These are phyloP conservation scores for Microsporum audouinii DNA, from an alignment of 2,329 filamentous ascomycete species.

Conservation along the genomic window DNA sequence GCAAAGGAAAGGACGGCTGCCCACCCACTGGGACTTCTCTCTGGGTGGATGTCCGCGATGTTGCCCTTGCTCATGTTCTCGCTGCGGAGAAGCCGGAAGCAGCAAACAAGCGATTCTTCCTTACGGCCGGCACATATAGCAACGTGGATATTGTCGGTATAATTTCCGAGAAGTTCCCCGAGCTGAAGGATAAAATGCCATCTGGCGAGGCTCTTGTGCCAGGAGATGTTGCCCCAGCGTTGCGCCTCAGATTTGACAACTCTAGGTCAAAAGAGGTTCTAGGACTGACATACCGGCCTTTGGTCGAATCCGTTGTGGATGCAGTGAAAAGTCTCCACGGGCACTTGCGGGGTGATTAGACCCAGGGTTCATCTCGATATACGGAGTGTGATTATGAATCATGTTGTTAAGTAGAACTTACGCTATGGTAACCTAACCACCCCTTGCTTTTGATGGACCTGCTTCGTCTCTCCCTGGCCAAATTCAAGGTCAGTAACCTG, in stretches of 20 bases:
- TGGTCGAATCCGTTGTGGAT: slow-evolving; percentile 15
- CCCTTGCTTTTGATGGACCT: neutral
- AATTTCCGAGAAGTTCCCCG: slow-evolving; percentile 33
- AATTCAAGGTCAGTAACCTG: neutral
- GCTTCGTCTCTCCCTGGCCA: neutral
- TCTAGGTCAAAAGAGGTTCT: slow-evolving; percentile 31
- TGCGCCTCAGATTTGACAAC: slow-evolving; percentile 28
- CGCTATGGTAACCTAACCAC: neutral
- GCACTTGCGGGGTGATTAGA: neutral
- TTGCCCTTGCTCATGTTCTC: slow-evolving; percentile 38
- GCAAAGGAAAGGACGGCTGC: slow-evolving; percentile 45
- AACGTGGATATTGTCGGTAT: slow-evolving; percentile 35
- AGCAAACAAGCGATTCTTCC: slow-evolving; percentile 37
- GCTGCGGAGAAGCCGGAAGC: slow-evolving; percentile 38
- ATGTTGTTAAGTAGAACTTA: neutral
- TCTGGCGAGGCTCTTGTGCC: slow-evolving; percentile 20
- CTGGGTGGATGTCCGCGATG: slow-evolving; percentile 45
- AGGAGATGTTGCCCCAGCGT: slow-evolving; percentile 22
- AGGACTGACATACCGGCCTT: slow-evolving; percentile 28
- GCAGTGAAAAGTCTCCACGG: slow-evolving; percentile 15
- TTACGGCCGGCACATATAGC: slow-evolving; percentile 31
- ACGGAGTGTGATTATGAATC: neutral
- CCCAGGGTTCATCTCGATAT: neutral
- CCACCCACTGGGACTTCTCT: slow-evolving; percentile 48
- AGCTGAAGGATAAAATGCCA: slow-evolving; percentile 33